A percentile compares a stretch with the other conserved stretches of the same genome.
Evolutionary conservation across 2,329 filamentous ascomycete genomes (phyloP).

Genomic region (Mariannaea sp.): DNA sequence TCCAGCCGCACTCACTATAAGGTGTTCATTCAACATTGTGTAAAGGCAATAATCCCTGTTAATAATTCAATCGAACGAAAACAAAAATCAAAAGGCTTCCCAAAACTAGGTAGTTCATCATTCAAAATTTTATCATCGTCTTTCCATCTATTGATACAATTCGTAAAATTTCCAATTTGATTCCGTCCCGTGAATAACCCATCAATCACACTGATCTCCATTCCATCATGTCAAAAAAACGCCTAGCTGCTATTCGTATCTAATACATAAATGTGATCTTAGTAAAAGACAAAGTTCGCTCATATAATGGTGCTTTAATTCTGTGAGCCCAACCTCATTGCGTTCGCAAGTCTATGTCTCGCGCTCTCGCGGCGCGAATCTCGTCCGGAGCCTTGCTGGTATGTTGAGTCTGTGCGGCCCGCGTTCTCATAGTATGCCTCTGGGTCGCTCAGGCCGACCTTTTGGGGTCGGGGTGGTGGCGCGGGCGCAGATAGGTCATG

Average conservation of each 20-base stretch:
- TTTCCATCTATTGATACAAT: no score
- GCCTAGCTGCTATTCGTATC: conserved; percentile 8
- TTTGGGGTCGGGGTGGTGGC: conserved; percentile 46
- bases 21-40: no score
- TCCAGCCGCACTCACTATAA: no score
- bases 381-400: conserved; percentile 32
- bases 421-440: conserved; percentile 42
- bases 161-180: no score
- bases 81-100: no score
- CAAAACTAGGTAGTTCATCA: no score
- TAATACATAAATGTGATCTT: conserved; percentile 10
- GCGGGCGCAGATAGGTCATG: conserved; percentile 38
- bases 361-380: conserved; percentile 39
- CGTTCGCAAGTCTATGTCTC: conserved; percentile 41
- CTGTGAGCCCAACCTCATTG: conserved; percentile 58
- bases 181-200: no score
- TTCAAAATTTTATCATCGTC: no score
- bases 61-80: no score
- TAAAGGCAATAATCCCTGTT: neutral
- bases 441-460: conserved; percentile 43
- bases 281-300: conserved; percentile 7
- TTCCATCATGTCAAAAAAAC: conserved; percentile 1
- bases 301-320: conserved; percentile 23
- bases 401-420: conserved; percentile 29
- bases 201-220: no score